These are phyloP conservation scores for Rosa hybrid DNA, from an alignment of 331 rosid genomes.

Conservation along the genomic window DNA sequence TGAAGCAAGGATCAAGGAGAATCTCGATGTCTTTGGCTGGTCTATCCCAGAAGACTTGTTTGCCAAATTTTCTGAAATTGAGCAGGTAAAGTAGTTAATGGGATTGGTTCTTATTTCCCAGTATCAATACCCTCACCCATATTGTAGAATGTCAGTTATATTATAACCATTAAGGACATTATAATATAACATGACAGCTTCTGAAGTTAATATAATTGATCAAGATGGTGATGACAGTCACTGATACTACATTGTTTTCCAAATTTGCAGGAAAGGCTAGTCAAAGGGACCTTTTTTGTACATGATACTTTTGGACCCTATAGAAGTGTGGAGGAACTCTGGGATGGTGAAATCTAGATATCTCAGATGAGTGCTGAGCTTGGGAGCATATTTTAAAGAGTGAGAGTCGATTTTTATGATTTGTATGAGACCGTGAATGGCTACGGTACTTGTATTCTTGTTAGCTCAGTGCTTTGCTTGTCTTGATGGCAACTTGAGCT, in stretches of 20 bases:
- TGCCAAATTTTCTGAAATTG: slow-evolving; percentile 49
- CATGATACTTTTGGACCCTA: slow-evolving; percentile 63
- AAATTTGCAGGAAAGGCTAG: slow-evolving; percentile 65
- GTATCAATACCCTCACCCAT: background rate
- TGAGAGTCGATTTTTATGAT: background rate
- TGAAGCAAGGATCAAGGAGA: slow-evolving; percentile 77
- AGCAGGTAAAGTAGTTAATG: slow-evolving; percentile 45
- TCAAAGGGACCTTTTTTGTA: slow-evolving; percentile 44
- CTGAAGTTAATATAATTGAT: background rate
- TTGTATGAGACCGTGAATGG: slow-evolving; percentile 1
- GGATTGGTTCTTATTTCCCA: no score
- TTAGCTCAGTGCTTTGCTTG: background rate
- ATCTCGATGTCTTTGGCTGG: slow-evolving; percentile 74
- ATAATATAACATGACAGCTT: no score
- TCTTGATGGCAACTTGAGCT: background rate
- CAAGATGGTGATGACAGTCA: background rate
- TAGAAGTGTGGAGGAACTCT: slow-evolving; percentile 51
- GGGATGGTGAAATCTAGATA: slow-evolving; percentile 87
- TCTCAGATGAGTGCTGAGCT: background rate
- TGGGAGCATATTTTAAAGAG: background rate
- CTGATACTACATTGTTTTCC: background rate
- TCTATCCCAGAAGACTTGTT: slow-evolving; percentile 72
- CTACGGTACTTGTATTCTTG: background rate
- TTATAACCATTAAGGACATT: no score
- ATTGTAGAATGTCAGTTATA: background rate